Conservation (phyloP, 495 filamentous ascomycete genomes). For the Achaetomiella virescens region DNA sequence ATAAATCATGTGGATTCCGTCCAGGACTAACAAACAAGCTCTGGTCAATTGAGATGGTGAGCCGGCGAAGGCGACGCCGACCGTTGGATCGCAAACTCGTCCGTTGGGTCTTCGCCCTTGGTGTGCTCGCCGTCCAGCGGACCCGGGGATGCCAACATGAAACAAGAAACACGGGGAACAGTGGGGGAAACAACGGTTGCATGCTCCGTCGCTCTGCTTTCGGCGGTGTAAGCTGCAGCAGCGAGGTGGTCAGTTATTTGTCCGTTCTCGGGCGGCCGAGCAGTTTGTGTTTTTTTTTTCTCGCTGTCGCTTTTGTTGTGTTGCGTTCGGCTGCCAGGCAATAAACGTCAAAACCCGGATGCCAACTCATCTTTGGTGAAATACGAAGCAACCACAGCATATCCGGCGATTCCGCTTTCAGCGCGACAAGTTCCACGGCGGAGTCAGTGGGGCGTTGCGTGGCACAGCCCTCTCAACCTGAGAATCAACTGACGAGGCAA, state of each 20-base stretch:
- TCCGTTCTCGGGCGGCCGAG: too few relatives aligned
- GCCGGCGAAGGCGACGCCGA: background rate
- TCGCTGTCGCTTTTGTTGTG: too few relatives aligned
- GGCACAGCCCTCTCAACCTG: background rate
- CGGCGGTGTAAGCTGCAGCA: background rate
- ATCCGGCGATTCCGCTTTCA: too few relatives aligned
- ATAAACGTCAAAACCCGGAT: background rate
- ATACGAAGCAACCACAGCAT: background rate
- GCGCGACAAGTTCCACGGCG: too few relatives aligned
- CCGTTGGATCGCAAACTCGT: background rate
- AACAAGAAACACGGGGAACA: slow-evolving; percentile 18
- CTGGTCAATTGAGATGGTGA: too few relatives aligned
- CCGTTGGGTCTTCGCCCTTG: background rate
- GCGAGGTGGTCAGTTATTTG: too few relatives aligned
- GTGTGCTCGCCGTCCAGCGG: background rate
- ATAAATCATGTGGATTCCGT: too few relatives aligned
- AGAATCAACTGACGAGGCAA: too few relatives aligned
- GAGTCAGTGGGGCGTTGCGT: background rate
- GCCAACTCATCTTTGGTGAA: background rate
- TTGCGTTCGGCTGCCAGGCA: too few relatives aligned
- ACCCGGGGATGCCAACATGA: slow-evolving; percentile 9
- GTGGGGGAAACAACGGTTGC: background rate
- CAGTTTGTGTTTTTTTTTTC: too few relatives aligned
- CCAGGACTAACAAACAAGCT: too few relatives aligned
- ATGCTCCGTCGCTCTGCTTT: background rate